Evolutionary conservation across 2,329 filamentous ascomycete species (phyloP), one percentile per base, ranked within the genome.

Genomic region (Trichoderma sp.): DNA sequence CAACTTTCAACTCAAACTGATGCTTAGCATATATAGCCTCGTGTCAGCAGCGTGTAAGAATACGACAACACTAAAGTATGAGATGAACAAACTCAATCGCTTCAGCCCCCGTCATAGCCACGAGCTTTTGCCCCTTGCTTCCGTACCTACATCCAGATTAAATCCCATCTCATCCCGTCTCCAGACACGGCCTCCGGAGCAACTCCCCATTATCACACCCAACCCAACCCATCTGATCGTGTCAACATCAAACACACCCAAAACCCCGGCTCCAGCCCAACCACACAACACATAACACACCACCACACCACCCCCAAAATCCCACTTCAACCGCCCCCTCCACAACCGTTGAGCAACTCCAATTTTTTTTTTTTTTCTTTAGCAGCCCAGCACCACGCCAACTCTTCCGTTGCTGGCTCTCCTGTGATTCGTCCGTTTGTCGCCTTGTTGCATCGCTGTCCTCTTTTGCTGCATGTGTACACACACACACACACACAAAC

Each of bases 141-240:
- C 34, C 34, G 34, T 39, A 45, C 43, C 43, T 19, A 45, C 48
- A 24, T 48, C 10, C 51, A 51, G 9, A n/a, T n/a, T 3, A 39
- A 39, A 12, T n/a, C 43, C 43, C 51, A 41, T 55, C 52, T 41
- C 52, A 41, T 43, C 21, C 43, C 34, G 26, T 55, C 34, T 24
- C 34, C 54, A 17, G 44, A 61, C n/a, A 62, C 59, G 59, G 59
- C 59, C 24, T 54, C 26, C 59, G 59, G 59, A 52, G 59, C 59
- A 62, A 62, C 26, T 52, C 1, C 3, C 47, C 24, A 12, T 19
- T 17, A 3, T 24, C 28, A 50, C 58, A 43, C 58, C 45, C 45
- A 21, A 60, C 57, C 10, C 30, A n/a, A 5, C 30, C 9, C 10
- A 14, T 4, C 5, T 5, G 1, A 39, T 39, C 34, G 4, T 14